Base-by-base conservation (phyloP, 441 rosid genomes). In the Biscutella auriculata region DNA sequence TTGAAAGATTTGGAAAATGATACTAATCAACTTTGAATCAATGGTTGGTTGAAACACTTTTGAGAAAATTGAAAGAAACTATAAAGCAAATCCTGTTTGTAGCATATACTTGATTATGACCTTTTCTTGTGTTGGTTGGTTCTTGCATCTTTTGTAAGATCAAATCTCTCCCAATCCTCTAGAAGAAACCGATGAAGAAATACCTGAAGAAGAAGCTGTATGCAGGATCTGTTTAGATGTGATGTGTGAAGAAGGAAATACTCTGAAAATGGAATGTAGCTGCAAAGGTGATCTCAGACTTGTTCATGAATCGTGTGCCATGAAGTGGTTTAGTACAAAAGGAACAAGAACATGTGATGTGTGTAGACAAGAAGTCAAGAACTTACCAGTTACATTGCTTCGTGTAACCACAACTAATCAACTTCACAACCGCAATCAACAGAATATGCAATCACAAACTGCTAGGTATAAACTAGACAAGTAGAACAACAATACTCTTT, bases 231-330 rank as follows among this genome's bases (percentile, higher is more conserved):
- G 97, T 76, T 72, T 84, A 1, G 98, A 88, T 49, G 81, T 19
- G n/a, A n/a, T 46, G 44, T 88, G 95, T 37, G 82, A 87, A 68
- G 98, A 88, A 76, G 85, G 80, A 57, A 93, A 84, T 72, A 88
- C 88, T n/a, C 79, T 93, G 53, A 93, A 93, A 84, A 82, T 84
- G 98, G 98, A 93, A 63, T 93, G 98, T 72, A 80, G 95, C 70
- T 93, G 98, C 83, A 88, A 84, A 76, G 98, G 98, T 32, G 95
- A 69, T 60, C 97, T 93, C 30, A 79, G 81, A 57, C 98, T 93
- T 46, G 78, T 93, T 19, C 98, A 93, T 17, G 95, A 93, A 75
- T 82, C 76, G 37, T 93, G 98, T 69, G 98, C 98, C 15, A 48
- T 88, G 39, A 84, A 65, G 66, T 93, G 98, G 97, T 93, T 93